These are phyloP conservation scores for Zizania palustris DNA, from an alignment of 202 grass and related monocot species.

Conservation along the genomic window DNA sequence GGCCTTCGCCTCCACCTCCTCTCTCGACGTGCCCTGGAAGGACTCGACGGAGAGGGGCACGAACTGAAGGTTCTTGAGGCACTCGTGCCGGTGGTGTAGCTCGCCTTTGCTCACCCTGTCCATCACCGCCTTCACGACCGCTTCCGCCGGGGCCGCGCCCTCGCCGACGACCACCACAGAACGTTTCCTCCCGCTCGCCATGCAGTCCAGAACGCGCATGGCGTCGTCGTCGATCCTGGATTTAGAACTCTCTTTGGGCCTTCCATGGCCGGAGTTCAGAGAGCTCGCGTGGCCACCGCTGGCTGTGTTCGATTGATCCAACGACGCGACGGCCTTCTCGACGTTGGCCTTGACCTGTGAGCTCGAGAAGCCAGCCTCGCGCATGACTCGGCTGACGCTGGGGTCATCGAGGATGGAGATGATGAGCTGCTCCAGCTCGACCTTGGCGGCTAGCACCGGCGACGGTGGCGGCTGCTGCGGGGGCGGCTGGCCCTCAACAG, in stretches of 20 bases:
- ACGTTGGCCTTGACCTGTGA: slow-evolving; percentile 75
- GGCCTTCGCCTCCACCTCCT: slow-evolving; percentile 69
- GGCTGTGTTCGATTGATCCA: not conserved
- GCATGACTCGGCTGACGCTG: slow-evolving; percentile 96
- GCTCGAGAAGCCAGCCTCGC: slow-evolving; percentile 88
- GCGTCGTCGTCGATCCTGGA: slow-evolving; percentile 39
- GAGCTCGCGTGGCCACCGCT: not conserved
- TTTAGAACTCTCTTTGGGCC: not conserved
- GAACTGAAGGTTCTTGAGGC: slow-evolving; percentile 75
- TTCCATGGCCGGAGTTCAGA: slow-evolving; percentile 17
- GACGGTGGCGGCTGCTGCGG: slow-evolving; percentile 43
- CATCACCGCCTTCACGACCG: slow-evolving; percentile 76
- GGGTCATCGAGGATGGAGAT: slow-evolving; percentile 96
- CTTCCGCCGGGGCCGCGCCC: slow-evolving; percentile 42
- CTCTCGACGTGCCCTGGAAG: slow-evolving; percentile 50
- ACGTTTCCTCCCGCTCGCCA: slow-evolving; percentile 48
- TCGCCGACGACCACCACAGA: slow-evolving; percentile 70
- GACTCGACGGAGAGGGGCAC: slow-evolving; percentile 59
- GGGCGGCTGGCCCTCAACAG: slow-evolving; percentile 41
- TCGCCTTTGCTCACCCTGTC: slow-evolving; percentile 72
- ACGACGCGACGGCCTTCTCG: slow-evolving; percentile 46
- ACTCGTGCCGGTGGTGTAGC: slow-evolving; percentile 49
- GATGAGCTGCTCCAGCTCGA: slow-evolving; percentile 86
- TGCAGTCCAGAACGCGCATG: slow-evolving; percentile 62
- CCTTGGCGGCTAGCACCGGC: slow-evolving; percentile 52